phyloP scores from a whole-genome alignment of 1,139 yeast genomes.

The Nakaseomyces glabratus region DNA sequence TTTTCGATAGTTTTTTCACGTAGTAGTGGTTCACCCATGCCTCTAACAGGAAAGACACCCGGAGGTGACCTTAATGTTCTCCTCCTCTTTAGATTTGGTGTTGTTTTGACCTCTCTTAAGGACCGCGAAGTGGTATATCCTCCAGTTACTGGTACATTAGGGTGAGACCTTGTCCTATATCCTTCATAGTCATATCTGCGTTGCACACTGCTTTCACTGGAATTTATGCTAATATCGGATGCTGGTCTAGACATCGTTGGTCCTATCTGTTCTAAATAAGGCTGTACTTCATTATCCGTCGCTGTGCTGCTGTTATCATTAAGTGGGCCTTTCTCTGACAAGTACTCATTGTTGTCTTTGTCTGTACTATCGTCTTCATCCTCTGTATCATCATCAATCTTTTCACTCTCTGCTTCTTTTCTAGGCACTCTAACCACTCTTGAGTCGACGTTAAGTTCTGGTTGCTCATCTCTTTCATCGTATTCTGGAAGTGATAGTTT shows the following conservation, averaged over 20 bases:
- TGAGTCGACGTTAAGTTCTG: conserved; percentile 65
- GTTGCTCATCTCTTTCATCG: conserved; percentile 70
- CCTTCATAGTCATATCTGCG: conserved; percentile 5
- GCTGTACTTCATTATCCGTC: conserved; percentile 5
- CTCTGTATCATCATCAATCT: conserved; percentile 12
- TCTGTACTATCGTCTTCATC: conserved; percentile 9
- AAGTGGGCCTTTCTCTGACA: neutral
- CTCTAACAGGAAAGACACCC: conserved; percentile 70
- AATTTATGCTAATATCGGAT: conserved; percentile 1
- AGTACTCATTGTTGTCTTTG: conserved; percentile 4
- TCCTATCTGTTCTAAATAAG: conserved; percentile 1
- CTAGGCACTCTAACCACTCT: conserved; percentile 49
- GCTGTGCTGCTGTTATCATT: neutral
- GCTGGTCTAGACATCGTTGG: neutral
- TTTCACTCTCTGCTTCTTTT: conserved; percentile 13
- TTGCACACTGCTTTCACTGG: conserved; percentile 8
- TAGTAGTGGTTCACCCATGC: conserved; percentile 57
- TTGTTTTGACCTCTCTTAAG: conserved; percentile 10
- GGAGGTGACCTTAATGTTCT: conserved; percentile 45
- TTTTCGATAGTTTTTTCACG: conserved; percentile 52
- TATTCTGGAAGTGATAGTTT: conserved; percentile 52
- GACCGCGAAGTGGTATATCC: neutral
- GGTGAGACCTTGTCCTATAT: neutral
- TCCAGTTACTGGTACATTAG: conserved; percentile 9
- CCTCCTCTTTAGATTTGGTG: conserved; percentile 6